phyloP scores from a whole-genome alignment of 495 filamentous ascomycete genomes.

The Aspergillus baeticus region DNA sequence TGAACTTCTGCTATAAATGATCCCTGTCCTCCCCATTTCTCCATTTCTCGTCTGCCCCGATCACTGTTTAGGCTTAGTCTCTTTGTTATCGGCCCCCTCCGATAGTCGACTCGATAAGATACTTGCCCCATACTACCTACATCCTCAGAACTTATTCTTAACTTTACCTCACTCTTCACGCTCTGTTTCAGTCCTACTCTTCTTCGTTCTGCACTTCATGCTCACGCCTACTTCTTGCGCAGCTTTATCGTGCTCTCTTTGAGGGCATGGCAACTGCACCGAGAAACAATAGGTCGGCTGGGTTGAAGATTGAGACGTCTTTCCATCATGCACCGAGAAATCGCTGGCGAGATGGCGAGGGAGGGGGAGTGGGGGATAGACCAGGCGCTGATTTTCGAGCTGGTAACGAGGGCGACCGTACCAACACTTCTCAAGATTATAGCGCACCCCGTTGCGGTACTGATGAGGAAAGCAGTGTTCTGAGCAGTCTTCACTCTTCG shows the following conservation, averaged over 20 bases:
- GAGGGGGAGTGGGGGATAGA: slow-evolving; percentile 22
- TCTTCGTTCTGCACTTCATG: slow-evolving; percentile 8
- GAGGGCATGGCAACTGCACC: slow-evolving; percentile 43
- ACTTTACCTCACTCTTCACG: background rate
- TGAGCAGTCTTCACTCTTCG: slow-evolving; percentile 44
- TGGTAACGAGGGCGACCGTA: slow-evolving; percentile 47
- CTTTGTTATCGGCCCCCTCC: slow-evolving; percentile 2
- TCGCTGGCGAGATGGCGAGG: slow-evolving; percentile 28
- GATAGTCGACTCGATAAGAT: slow-evolving; percentile 18
- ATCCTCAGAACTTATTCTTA: background rate
- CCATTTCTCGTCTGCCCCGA: background rate
- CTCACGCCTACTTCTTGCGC: slow-evolving; percentile 14
- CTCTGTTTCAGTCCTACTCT: background rate
- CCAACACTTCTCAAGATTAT: slow-evolving; percentile 41
- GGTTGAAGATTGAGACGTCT: slow-evolving; percentile 45
- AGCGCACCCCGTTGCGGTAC: slow-evolving; percentile 42
- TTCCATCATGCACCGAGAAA: slow-evolving; percentile 28
- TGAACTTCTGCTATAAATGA: background rate
- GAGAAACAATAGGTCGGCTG: slow-evolving; percentile 33
- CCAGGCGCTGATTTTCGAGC: slow-evolving; percentile 29
- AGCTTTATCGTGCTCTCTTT: slow-evolving; percentile 19
- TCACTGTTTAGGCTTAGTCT: slow-evolving; percentile 7
- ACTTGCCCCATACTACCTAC: background rate
- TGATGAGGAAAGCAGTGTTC: slow-evolving; percentile 47
- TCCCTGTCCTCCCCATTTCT: background rate